Evolutionary conservation across 2,329 filamentous ascomycete species (phyloP).

Genomic region (Alternaria atra): DNA sequence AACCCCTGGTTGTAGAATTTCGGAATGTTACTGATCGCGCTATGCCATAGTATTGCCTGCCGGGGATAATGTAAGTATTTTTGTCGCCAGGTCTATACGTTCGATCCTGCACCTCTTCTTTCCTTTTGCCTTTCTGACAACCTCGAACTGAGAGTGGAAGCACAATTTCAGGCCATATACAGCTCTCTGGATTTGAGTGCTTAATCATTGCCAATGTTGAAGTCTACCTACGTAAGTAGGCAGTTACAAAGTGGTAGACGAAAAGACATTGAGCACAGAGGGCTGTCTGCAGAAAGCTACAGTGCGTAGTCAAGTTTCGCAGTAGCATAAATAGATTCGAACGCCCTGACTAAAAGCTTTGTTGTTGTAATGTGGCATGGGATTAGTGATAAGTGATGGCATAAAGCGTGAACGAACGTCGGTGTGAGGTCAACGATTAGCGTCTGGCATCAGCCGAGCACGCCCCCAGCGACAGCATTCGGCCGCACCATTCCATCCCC

Average conservation of each 20-base stretch:
- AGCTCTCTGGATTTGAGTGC: neutral
- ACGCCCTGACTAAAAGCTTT: too few relatives aligned
- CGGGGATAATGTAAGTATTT: neutral
- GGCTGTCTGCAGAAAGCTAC: too few relatives aligned
- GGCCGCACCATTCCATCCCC: too few relatives aligned
- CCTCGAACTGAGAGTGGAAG: neutral
- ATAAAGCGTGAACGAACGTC: neutral
- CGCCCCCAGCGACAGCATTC: neutral
- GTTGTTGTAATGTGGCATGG: too few relatives aligned
- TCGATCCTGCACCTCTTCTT: neutral
- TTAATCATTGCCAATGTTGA: neutral
- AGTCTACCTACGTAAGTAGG: neutral
- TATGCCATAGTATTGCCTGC: neutral
- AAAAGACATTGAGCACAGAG: neutral
- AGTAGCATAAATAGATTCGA: too few relatives aligned
- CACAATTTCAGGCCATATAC: neutral
- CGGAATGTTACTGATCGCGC: neutral
- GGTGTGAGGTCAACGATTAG: neutral
- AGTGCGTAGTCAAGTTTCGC: too few relatives aligned
- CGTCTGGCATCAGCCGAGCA: neutral
- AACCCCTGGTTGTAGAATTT: neutral
- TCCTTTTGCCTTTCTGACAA: neutral
- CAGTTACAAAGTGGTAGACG: neutral
- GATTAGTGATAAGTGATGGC: neutral
- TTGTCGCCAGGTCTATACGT: neutral